Evolutionary conservation across 1,284 basidiomycete species (phyloP).

Genomic region (Trametes pubescens): DNA sequence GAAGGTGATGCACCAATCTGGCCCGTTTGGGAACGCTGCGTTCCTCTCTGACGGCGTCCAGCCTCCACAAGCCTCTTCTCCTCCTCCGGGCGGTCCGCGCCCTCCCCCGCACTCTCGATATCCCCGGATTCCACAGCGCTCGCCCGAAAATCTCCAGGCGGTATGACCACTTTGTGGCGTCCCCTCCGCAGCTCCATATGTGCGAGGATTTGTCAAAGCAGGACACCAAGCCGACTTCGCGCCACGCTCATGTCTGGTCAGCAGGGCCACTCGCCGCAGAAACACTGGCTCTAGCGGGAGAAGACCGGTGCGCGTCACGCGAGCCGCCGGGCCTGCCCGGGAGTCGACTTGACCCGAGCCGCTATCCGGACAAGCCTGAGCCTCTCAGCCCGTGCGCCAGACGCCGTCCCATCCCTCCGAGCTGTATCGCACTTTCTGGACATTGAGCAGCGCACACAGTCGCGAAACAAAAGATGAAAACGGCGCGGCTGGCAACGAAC

Average conservation of each 20-base stretch:
- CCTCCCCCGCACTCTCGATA: not conserved
- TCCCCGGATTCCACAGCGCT: slow-evolving; percentile 3
- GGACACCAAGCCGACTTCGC: slow-evolving; percentile 10
- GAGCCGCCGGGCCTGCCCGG: not conserved
- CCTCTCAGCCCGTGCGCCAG: not conserved
- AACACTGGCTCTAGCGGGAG: slow-evolving; percentile 16
- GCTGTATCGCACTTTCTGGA: slow-evolving; percentile 1
- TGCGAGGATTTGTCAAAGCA: slow-evolving; percentile 7
- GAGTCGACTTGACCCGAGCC: slow-evolving; percentile 8
- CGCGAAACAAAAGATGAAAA: slow-evolving; percentile 8
- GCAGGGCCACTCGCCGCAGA: not conserved
- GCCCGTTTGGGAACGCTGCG: not conserved
- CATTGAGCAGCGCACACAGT: slow-evolving; percentile 6
- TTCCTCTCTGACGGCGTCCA: not conserved
- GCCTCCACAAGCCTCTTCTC: not conserved
- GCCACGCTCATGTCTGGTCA: not conserved
- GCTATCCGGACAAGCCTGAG: not conserved
- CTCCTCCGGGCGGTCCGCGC: slow-evolving; percentile 1
- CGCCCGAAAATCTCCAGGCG: not conserved
- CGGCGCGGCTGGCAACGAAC: slow-evolving; percentile 10
- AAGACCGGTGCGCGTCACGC: slow-evolving; percentile 1
- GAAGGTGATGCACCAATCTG: not conserved
- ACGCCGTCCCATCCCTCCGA: slow-evolving; percentile 9
- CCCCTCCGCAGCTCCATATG: not conserved
- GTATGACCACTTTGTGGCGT: not conserved